phyloP scores from a whole-genome alignment of 75 land plant species.

The Picea sitchensis region DNA sequence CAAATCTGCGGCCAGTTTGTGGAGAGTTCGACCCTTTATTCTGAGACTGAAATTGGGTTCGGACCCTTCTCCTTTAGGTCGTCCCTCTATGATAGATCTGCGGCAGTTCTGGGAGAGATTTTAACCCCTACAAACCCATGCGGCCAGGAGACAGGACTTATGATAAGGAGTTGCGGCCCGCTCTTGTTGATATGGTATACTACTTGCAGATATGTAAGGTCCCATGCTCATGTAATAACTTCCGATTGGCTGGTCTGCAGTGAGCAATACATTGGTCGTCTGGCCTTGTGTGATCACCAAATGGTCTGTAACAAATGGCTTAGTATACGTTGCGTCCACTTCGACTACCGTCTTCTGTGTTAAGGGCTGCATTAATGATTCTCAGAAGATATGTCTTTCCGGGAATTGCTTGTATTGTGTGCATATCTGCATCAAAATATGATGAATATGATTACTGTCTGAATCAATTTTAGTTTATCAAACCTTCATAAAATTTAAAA shows the following conservation, averaged over 20 bases:
- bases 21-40: too few species aligned
- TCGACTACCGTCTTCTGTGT: slow-evolving; percentile 58
- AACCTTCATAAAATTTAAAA: too few species aligned
- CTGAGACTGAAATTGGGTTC: too few species aligned
- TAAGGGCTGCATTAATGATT: slow-evolving; percentile 55
- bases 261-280: slow-evolving; percentile 54
- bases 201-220: slow-evolving; percentile 34
- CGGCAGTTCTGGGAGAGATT: too few species aligned
- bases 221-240: slow-evolving; percentile 43
- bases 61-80: too few species aligned
- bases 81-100: too few species aligned
- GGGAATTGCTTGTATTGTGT: neutral
- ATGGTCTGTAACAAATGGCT: slow-evolving; percentile 29
- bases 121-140: too few species aligned
- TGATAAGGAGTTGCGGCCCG: too few species aligned
- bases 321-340: slow-evolving; percentile 48
- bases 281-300: slow-evolving; percentile 61
- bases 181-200: neutral
- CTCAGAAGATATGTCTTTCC: slow-evolving; percentile 60
- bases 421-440: neutral
- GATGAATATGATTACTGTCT: too few species aligned
- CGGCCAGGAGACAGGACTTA: too few species aligned
- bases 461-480: too few species aligned
- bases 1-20: too few species aligned
- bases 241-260: slow-evolving; percentile 34